Percentiles rank a stretch among this genome's conserved stretches.
phyloP scores from a whole-genome alignment of 2,329 filamentous ascomycete species.

The Epichloe elymi region DNA sequence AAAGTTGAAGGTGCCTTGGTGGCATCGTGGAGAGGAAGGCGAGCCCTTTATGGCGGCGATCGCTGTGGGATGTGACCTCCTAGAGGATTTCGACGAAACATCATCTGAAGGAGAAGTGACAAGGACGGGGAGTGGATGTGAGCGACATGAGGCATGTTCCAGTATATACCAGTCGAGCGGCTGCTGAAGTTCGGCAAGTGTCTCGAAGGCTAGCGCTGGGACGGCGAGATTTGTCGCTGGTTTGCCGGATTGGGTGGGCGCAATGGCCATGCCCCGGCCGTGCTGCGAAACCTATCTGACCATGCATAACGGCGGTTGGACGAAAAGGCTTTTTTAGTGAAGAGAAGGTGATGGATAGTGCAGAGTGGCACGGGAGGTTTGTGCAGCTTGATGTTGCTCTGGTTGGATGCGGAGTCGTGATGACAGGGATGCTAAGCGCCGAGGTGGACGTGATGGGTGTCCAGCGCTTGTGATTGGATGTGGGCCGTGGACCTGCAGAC shows the following conservation, averaged over 20 bases:
- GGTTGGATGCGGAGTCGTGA: conserved; percentile 27
- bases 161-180: conserved; percentile 41
- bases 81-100: conserved; percentile 35
- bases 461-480: conserved; percentile 3
- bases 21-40: conserved; percentile 28
- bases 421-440: conserved; percentile 26
- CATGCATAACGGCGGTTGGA: conserved; percentile 4
- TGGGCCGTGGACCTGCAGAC: neutral
- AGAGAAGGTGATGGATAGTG: conserved; percentile 4
- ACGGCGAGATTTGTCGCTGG: neutral
- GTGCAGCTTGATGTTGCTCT: conserved; percentile 12
- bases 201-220: conserved; percentile 19
- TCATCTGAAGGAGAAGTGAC: conserved; percentile 33
- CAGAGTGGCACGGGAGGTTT: conserved; percentile 5
- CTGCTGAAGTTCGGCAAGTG: conserved; percentile 35
- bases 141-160: conserved; percentile 28
- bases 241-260: neutral
- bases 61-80: conserved; percentile 27
- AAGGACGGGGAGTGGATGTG: conserved; percentile 17
- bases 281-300: neutral
- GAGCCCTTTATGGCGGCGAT: conserved; percentile 18
- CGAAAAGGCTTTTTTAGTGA: neutral
- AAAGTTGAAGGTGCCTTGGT: conserved; percentile 14
- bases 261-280: neutral
- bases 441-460: conserved; percentile 8